These are phyloP conservation scores for Pseudocercospora vitis DNA, from an alignment of 2,329 filamentous ascomycete species.

Conservation along the genomic window DNA sequence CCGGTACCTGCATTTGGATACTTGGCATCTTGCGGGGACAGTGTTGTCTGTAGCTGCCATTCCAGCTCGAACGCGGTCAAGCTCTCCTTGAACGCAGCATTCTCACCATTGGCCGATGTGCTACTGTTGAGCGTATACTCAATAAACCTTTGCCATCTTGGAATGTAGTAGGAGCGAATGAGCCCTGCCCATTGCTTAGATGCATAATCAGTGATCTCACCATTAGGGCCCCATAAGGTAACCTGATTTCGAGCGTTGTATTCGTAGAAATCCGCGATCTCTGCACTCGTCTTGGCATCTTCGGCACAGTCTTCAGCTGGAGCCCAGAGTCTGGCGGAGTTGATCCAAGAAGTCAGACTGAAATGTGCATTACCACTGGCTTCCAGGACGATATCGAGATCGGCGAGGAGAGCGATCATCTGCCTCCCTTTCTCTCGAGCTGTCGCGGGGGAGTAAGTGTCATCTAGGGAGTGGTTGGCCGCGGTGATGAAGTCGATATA, in stretches of 20 bases:
- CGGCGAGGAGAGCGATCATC: constrained; percentile 39
- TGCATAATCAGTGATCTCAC: constrained; percentile 53
- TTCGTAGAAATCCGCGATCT: constrained; percentile 42
- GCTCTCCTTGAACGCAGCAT: constrained; percentile 17
- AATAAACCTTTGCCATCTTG: constrained; percentile 50
- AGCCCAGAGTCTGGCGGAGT: constrained; percentile 40
- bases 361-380: constrained; percentile 44
- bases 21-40: constrained; percentile 12
- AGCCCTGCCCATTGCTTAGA: constrained; percentile 53
- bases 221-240: constrained; percentile 52
- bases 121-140: constrained; percentile 38
- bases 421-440: constrained; percentile 30
- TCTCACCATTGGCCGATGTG: constrained; percentile 19
- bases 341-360: constrained; percentile 46
- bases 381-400: constrained; percentile 46
- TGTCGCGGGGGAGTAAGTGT: constrained; percentile 28
- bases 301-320: constrained; percentile 5
- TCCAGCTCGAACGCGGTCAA: constrained; percentile 25
- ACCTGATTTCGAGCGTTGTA: constrained; percentile 54
- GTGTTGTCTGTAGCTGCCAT: constrained; percentile 25
- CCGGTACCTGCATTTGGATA: background rate
- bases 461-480: constrained; percentile 34
- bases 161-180: constrained; percentile 49
- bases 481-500: constrained; percentile 42
- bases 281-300: constrained; percentile 5